Evolutionary conservation across 225 moss, liverwort and hornwort species (phyloP).

Genomic region (Pleurozium schreberi): DNA sequence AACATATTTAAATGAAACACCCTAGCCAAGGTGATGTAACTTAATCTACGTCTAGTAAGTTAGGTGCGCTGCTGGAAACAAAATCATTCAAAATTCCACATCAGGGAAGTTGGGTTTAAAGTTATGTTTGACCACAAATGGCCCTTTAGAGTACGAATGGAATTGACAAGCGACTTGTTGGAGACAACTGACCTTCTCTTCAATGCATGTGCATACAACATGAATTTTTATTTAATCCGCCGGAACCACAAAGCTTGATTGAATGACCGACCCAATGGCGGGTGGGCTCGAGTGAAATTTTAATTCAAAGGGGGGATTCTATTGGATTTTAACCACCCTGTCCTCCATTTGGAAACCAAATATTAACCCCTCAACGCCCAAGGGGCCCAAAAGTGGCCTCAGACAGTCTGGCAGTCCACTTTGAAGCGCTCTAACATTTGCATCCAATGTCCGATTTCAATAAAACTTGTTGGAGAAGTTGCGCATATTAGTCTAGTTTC

Average conservation of each 20-base stretch:
- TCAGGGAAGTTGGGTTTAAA: not conserved
- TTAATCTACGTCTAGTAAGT: too few species aligned
- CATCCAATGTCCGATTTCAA: too few species aligned
- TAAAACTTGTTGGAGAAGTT: too few species aligned
- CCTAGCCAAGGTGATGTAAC: too few species aligned
- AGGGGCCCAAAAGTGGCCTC: too few species aligned
- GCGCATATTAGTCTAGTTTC: too few species aligned
- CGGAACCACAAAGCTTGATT: not conserved
- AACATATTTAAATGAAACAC: too few species aligned
- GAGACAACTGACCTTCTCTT: constrained; percentile 2
- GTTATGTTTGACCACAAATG: not conserved
- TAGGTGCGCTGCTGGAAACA: not conserved
- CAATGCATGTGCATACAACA: not conserved
- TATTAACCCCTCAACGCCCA: too few species aligned
- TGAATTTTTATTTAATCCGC: not conserved
- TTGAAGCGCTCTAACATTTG: too few species aligned
- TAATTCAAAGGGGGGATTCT: not conserved
- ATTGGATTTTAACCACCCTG: too few species aligned
- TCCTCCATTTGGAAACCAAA: too few species aligned
- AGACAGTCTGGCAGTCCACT: too few species aligned
- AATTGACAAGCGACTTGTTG: not conserved
- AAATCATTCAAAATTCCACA: not conserved
- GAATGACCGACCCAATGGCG: not conserved
- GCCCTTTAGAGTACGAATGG: not conserved
- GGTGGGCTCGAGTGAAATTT: not conserved